Percentiles rank a stretch among this genome's conserved stretches.
Evolutionary conservation across 257 asterid genomes (phyloP).

Genomic region (Misopates orontium): DNA sequence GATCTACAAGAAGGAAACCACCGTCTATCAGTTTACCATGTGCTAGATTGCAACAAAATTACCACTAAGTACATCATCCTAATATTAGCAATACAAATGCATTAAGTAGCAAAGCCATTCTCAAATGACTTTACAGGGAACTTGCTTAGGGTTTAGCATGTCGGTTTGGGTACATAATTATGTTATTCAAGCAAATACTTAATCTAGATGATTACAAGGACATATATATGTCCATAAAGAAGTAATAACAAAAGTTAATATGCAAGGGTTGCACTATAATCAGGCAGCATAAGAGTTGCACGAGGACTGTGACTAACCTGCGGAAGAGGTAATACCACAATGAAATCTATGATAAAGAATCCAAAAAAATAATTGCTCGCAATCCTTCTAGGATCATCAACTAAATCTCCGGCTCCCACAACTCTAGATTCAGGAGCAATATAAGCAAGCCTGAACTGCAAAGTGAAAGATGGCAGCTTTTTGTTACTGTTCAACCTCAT

Average conservation of each 20-base stretch:
- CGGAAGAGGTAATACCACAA: conserved; percentile 74
- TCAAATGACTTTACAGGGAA: no score
- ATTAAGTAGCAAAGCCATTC: background rate
- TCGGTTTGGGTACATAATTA: no score
- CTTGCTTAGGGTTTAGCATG: no score
- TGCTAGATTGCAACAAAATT: background rate
- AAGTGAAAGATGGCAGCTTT: conserved; percentile 15
- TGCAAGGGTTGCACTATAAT: background rate
- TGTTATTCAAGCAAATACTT: no score
- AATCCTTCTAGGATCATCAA: conserved; percentile 62
- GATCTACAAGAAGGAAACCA: conserved; percentile 36
- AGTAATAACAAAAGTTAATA: no score
- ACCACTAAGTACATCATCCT: background rate
- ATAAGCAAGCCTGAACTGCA: conserved; percentile 88
- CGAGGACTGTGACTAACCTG: conserved; percentile 45
- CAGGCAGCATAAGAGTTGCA: background rate
- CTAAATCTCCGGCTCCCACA: conserved; percentile 68
- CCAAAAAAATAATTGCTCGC: conserved; percentile 62
- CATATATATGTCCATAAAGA: no score
- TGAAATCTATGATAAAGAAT: conserved; percentile 56
- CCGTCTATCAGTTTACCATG: background rate
- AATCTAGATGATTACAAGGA: no score
- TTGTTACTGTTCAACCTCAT: no score
- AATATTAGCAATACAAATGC: conserved; percentile 1
- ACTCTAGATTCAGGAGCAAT: conserved; percentile 79